phyloP scores from a whole-genome alignment of 495 filamentous ascomycete genomes.

The Xanthoparmelia taractica region DNA sequence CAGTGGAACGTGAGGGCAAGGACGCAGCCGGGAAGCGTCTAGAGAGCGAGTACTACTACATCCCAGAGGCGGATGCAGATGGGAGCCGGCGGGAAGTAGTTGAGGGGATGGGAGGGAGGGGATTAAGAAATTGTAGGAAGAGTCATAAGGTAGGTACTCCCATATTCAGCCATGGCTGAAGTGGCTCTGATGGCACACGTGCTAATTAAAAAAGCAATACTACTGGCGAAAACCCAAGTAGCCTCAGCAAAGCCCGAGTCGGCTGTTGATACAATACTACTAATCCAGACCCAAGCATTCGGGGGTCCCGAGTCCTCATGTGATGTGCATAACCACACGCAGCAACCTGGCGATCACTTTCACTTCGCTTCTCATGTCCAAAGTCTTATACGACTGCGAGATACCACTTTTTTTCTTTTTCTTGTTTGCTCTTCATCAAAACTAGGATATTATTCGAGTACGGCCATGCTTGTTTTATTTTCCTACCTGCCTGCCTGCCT shows the following conservation, averaged over 20 bases:
- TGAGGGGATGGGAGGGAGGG: conserved; percentile 75
- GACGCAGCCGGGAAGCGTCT: conserved; percentile 91
- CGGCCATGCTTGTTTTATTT: neutral
- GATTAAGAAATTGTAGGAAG: conserved; percentile 79
- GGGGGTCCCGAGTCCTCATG: neutral
- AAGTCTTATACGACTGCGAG: conserved; percentile 9
- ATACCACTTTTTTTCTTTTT: neutral
- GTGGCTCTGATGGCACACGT: conserved; percentile 24
- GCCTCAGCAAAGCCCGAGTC: conserved; percentile 1
- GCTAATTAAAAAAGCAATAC: conserved; percentile 61
- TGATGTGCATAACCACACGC: neutral
- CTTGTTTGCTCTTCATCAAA: conserved; percentile 1
- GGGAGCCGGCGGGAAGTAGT: conserved; percentile 74
- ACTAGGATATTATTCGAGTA: conserved; percentile 1
- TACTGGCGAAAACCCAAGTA: conserved; percentile 77
- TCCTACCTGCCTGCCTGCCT: too few species aligned
- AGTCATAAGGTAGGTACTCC: conserved; percentile 75
- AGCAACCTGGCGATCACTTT: neutral
- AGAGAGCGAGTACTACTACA: conserved; percentile 95
- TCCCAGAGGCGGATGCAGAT: conserved; percentile 83
- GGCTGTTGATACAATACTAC: neutral
- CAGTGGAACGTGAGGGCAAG: conserved; percentile 85
- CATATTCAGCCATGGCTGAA: conserved; percentile 11
- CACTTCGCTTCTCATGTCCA: neutral
- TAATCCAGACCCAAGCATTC: neutral